These are phyloP conservation scores for Globisporangium solare DNA, from an alignment of 352 stramenopile species.

Conservation along the genomic window DNA sequence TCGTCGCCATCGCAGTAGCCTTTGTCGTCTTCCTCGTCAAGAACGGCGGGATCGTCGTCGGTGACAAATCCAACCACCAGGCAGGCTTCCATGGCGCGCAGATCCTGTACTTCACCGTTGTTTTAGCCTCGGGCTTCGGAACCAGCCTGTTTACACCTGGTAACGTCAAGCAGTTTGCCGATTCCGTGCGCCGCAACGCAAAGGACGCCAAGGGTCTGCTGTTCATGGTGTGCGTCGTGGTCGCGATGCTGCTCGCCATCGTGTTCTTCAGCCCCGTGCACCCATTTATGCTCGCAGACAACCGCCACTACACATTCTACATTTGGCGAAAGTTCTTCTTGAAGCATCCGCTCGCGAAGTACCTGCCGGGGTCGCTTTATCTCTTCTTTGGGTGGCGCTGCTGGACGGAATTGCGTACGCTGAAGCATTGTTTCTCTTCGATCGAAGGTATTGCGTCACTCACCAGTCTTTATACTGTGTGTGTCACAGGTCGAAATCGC, in stretches of 20 bases:
- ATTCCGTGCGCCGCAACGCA: constrained; percentile 27
- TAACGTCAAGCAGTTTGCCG: constrained; percentile 30
- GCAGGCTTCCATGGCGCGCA: constrained; percentile 67
- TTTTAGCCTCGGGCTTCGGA: constrained; percentile 56
- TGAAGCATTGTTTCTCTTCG: no score
- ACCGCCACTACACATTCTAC: constrained; percentile 92
- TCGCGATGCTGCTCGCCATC: constrained; percentile 34
- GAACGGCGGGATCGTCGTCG: constrained; percentile 80
- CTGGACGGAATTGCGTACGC: constrained; percentile 61
- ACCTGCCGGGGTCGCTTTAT: constrained; percentile 53
- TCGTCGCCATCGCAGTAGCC: constrained; percentile 41
- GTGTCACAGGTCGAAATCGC: constrained; percentile 33
- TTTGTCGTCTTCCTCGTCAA: constrained; percentile 64
- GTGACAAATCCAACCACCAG: constrained; percentile 84
- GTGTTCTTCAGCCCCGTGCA: constrained; percentile 75
- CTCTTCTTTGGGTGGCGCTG: constrained; percentile 59
- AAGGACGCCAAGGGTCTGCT: constrained; percentile 27
- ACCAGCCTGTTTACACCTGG: constrained; percentile 32
- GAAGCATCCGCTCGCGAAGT: constrained; percentile 66
- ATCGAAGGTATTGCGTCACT: no score
- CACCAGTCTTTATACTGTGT: background rate
- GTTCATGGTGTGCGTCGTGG: constrained; percentile 21
- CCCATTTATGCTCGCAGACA: constrained; percentile 90
- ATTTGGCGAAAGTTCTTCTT: constrained; percentile 87
- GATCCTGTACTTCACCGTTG: constrained; percentile 74